Base-by-base conservation (phyloP, 208 protist species). In the Trypanosoma congolense region DNA sequence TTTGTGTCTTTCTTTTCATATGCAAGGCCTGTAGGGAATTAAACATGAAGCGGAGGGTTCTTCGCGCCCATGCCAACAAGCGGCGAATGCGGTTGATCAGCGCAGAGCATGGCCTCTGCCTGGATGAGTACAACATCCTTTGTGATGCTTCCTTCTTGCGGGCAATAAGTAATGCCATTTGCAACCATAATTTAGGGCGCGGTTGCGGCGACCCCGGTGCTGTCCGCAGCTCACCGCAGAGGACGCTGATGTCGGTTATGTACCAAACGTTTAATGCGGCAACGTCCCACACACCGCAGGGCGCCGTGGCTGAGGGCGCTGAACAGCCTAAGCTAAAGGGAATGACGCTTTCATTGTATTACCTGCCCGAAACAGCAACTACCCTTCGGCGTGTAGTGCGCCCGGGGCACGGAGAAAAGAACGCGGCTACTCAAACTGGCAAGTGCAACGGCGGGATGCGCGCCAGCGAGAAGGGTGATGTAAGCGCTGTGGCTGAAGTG, bases 31-130 rank as follows among this genome's bases (percentile, higher is more conserved):
- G 30, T 10, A 24, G 9, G 30, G 9, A 51, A 10, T n/a, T 16
- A 6, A n/a, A 31, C 0, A 92, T 92, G 85, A 92, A 92, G 70
- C 72, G 85, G 22, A 64, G 85, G 35, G 85, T 92, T 14, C 63
- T 79, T 19, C 85, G 85, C 22, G 77, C 75, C 25, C 85, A 92
- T 62, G 70, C 69, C 24, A 92, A 92, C 70, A 92, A 92, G 73
- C 72, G 73, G 3, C 64, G 72, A 47, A 67, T 92, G 10, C 78
- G 85, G 19, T 41, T 83, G 4, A 36, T 92, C 14, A 87, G 70
- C 33, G 74, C 85, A 10, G 62, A 77, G 0, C 33, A 92, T 50
- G 62, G 64, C 2, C 72, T 92, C 24, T 49, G 51, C 16, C 60
- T 62, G 6, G 65, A 71, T 54, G 45, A 40, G 18, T 84, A 75